Percentiles rank a stretch among this genome's conserved stretches.
Evolutionary conservation across 2,329 filamentous ascomycete species (phyloP).

Genomic region (Sporothrix brasiliensis): DNA sequence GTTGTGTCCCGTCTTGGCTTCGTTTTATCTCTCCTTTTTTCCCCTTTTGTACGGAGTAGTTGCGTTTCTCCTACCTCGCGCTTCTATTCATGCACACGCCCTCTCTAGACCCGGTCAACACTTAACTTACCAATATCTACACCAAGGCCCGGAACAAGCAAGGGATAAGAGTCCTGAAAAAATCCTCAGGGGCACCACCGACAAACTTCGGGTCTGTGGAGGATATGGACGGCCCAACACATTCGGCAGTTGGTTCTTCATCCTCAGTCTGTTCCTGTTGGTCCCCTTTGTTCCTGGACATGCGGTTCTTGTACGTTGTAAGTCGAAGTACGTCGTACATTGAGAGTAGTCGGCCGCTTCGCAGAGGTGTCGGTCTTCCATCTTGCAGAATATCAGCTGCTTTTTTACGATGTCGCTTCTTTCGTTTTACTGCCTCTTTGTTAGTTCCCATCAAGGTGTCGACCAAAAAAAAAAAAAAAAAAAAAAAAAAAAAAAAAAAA

Average conservation of each 20-base stretch:
- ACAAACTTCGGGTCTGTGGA: slow-evolving; percentile 7
- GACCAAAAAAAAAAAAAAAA: background rate
- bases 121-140: too few species aligned
- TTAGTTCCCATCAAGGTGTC: background rate
- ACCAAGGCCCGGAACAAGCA: background rate
- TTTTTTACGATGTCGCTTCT: background rate
- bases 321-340: too few species aligned
- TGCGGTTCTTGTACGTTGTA: too few species aligned
- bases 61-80: background rate
- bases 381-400: slow-evolving; percentile 11
- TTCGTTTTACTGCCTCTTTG: too few species aligned
- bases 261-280: too few species aligned
- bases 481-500: too few species aligned
- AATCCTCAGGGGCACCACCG: slow-evolving; percentile 13
- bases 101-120: background rate
- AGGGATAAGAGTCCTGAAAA: slow-evolving; percentile 4
- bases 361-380: background rate
- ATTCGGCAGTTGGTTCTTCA: background rate
- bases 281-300: background rate
- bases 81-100: slow-evolving; percentile 11
- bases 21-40: background rate
- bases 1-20: background rate
- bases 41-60: too few species aligned
- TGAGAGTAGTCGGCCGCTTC: too few species aligned
- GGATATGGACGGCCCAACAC: background rate